Conservation (phyloP, 179 eudicot species). For the Sideroxylon spinosum region DNA sequence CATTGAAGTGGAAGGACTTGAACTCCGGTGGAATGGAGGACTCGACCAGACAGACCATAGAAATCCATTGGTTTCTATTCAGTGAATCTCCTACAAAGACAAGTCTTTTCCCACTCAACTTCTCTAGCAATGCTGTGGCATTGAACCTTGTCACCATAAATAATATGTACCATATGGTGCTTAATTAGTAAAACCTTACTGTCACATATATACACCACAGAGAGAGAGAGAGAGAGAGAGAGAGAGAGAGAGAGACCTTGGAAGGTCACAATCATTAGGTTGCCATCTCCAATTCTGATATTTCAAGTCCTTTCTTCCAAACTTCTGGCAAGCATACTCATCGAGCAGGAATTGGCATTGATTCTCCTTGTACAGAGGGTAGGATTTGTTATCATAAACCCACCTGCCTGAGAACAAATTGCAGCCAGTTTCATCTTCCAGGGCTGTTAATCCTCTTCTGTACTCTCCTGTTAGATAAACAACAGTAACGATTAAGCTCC, state of each 20-base stretch:
- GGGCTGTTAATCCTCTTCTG: not conserved
- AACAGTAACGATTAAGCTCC: constrained; percentile 9
- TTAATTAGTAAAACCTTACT: not conserved
- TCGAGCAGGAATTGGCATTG: constrained; percentile 53
- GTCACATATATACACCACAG: not conserved
- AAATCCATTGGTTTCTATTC: constrained; percentile 59
- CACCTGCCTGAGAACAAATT: constrained; percentile 65
- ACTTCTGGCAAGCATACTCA: constrained; percentile 45
- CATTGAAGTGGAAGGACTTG: constrained; percentile 31
- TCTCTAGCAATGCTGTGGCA: constrained; percentile 42
- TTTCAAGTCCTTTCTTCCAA: constrained; percentile 44
- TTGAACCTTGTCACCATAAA: constrained; percentile 34
- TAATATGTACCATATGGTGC: too few relatives aligned
- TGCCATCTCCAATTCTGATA: constrained; percentile 67
- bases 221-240: not conserved
- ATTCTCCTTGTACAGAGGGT: constrained; percentile 49
- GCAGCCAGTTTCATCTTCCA: constrained; percentile 23
- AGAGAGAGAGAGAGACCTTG: constrained; percentile 31
- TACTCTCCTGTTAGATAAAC: constrained; percentile 12
- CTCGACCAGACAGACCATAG: constrained; percentile 60
- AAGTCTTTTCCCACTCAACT: constrained; percentile 52
- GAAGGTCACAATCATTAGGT: constrained; percentile 54
- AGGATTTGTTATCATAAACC: constrained; percentile 43
- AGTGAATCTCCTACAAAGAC: constrained; percentile 68
- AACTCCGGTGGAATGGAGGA: constrained; percentile 29